Conservation (phyloP, 345 rosid genomes). For the Populus tremula region DNA sequence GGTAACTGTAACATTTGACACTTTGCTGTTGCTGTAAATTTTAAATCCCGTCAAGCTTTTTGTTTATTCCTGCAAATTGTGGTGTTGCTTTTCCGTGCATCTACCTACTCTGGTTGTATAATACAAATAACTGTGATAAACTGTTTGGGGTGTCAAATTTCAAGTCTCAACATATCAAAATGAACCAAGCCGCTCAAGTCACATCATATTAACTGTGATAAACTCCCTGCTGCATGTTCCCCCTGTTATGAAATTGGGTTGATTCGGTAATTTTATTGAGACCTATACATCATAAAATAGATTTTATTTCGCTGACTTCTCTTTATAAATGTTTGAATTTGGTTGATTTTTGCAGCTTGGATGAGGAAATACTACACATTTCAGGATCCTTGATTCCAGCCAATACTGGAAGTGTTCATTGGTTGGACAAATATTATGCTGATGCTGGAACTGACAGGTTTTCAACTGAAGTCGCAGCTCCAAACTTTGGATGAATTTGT, state of each 20-base stretch:
- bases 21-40: background rate
- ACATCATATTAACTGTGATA: too few relatives aligned
- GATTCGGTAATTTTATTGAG: background rate
- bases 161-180: too few relatives aligned
- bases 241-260: background rate
- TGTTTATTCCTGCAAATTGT: too few relatives aligned
- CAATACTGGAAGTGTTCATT: slow-evolving; percentile 57
- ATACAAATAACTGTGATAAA: background rate
- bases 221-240: background rate
- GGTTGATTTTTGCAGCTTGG: slow-evolving; percentile 51
- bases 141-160: background rate
- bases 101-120: background rate
- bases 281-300: background rate
- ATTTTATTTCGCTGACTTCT: background rate
- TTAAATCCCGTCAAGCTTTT: background rate
- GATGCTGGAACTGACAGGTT: slow-evolving; percentile 21
- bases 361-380: slow-evolving; percentile 71
- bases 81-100: background rate
- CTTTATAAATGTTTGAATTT: slow-evolving; percentile 7
- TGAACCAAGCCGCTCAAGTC: background rate
- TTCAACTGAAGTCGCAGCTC: slow-evolving; percentile 5
- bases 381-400: slow-evolving; percentile 56
- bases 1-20: background rate
- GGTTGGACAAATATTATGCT: slow-evolving; percentile 49
- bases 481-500: background rate